Conservation (phyloP, 2,329 filamentous ascomycete species). For the Leptographium wingfieldii region DNA sequence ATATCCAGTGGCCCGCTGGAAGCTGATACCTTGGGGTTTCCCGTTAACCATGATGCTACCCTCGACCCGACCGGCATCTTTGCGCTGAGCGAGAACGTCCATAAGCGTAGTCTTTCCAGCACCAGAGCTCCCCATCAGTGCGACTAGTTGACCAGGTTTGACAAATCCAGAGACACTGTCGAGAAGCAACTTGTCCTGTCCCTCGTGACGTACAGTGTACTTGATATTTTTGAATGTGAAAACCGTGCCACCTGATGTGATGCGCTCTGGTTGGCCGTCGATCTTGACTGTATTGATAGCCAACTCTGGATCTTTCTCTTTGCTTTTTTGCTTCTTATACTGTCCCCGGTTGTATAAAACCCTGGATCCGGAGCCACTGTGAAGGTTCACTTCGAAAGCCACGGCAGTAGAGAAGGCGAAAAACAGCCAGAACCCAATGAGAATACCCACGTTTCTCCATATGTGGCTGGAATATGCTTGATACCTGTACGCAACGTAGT, state of each 20-base stretch:
- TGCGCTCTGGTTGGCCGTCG: background rate
- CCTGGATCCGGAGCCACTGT: slow-evolving; percentile 36
- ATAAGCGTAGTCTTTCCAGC: slow-evolving; percentile 86
- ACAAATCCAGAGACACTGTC: background rate
- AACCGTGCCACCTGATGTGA: background rate
- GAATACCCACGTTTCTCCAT: slow-evolving; percentile 60
- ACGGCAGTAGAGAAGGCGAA: slow-evolving; percentile 28
- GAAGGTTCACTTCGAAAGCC: background rate
- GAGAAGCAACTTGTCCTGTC: background rate
- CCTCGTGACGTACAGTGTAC: background rate
- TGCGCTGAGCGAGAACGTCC: slow-evolving; percentile 73
- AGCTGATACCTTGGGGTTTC: slow-evolving; percentile 59
- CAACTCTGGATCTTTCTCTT: background rate
- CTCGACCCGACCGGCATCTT: slow-evolving; percentile 75
- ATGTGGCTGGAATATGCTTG: slow-evolving; percentile 43
- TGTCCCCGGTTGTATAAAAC: slow-evolving; percentile 30
- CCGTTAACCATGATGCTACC: slow-evolving; percentile 66
- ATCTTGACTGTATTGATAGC: background rate
- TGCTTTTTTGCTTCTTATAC: background rate
- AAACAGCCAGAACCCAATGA: slow-evolving; percentile 49
- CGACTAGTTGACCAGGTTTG: background rate
- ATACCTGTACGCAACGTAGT: slow-evolving; percentile 43
- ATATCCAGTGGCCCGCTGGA: slow-evolving; percentile 85
- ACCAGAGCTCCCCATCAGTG: slow-evolving; percentile 69
- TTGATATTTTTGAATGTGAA: background rate